phyloP scores from a whole-genome alignment of 192 early-diverging fungal genomes.

The Backusella luteola region DNA sequence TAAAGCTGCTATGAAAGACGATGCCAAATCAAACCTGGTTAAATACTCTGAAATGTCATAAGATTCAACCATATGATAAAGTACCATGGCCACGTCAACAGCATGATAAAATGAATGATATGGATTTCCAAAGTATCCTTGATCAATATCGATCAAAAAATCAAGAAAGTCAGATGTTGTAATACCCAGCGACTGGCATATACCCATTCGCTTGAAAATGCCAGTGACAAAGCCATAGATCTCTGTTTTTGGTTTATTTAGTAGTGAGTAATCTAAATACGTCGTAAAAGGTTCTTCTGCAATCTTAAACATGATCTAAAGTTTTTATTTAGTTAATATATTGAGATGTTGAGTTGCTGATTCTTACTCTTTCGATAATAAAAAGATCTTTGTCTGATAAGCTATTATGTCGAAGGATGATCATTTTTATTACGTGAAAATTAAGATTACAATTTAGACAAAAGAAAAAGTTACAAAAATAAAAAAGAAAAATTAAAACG shows the following conservation, averaged over 20 bases:
- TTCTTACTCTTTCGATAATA: conserved; percentile 52
- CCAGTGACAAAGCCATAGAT: conserved; percentile 82
- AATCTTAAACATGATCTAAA: conserved; percentile 51
- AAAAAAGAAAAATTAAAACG: neutral
- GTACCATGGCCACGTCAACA: conserved; percentile 81
- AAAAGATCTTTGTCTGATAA: conserved; percentile 58
- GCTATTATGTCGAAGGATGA: conserved; percentile 45
- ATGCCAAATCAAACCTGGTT: conserved; percentile 66
- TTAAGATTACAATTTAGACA: neutral
- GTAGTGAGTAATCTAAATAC: conserved; percentile 53
- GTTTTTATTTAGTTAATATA: neutral
- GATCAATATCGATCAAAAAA: conserved; percentile 81
- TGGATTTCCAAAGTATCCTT: conserved; percentile 75
- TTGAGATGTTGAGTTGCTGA: neutral
- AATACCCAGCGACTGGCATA: conserved; percentile 58
- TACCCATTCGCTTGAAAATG: conserved; percentile 67
- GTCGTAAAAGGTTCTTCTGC: conserved; percentile 37
- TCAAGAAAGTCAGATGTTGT: conserved; percentile 71
- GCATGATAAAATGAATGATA: conserved; percentile 95
- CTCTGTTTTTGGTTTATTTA: conserved; percentile 65
- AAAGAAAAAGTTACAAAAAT: neutral
- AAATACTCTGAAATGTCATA: conserved; percentile 67
- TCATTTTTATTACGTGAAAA: conserved; percentile 30
- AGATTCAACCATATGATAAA: conserved; percentile 73
- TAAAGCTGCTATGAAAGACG: conserved; percentile 78